These are phyloP conservation scores for Colletotrichum sidae DNA, from an alignment of 2,329 filamentous ascomycete species.

Conservation along the genomic window DNA sequence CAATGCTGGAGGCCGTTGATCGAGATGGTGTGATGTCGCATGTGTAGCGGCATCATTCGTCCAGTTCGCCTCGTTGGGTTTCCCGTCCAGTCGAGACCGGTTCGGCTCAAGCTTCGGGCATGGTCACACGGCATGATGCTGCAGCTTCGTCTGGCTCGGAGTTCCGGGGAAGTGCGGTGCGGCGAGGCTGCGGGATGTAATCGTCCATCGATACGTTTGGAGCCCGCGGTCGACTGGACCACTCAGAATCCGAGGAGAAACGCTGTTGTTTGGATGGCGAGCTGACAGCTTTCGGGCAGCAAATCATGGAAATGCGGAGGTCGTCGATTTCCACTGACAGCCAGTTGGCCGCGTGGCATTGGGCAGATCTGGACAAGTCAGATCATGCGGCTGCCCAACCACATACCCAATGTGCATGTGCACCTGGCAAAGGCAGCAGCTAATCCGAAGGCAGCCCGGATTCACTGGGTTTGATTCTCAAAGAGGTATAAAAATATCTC, in stretches of 20 bases:
- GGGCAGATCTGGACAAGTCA: slow-evolving; percentile 1
- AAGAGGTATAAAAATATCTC: slow-evolving; percentile 66
- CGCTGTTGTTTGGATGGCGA: slow-evolving; percentile 4
- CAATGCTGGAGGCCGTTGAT: slow-evolving; percentile 12
- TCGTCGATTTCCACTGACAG: neutral
- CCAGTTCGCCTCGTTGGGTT: slow-evolving; percentile 24
- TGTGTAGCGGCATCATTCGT: slow-evolving; percentile 19
- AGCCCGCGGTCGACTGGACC: neutral
- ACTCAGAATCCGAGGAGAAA: slow-evolving; percentile 2
- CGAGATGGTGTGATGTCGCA: slow-evolving; percentile 17
- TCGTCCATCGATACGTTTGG: slow-evolving; percentile 5
- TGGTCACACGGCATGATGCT: slow-evolving; percentile 17
- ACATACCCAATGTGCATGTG: neutral
- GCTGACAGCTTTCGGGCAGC: slow-evolving; percentile 9
- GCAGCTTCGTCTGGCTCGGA: slow-evolving; percentile 22
- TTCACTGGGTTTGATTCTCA: slow-evolving; percentile 38
- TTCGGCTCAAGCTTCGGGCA: slow-evolving; percentile 1
- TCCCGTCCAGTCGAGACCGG: slow-evolving; percentile 16
- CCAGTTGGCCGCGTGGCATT: slow-evolving; percentile 9
- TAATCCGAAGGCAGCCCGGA: neutral
- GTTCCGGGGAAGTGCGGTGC: slow-evolving; percentile 4
- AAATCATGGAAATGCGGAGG: neutral
- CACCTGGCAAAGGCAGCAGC: no score
- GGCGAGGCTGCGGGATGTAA: slow-evolving; percentile 19
- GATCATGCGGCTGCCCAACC: slow-evolving; percentile 14